Base-by-base conservation (phyloP, 2,329 filamentous ascomycete genomes). In the Fusarium nelsonii region DNA sequence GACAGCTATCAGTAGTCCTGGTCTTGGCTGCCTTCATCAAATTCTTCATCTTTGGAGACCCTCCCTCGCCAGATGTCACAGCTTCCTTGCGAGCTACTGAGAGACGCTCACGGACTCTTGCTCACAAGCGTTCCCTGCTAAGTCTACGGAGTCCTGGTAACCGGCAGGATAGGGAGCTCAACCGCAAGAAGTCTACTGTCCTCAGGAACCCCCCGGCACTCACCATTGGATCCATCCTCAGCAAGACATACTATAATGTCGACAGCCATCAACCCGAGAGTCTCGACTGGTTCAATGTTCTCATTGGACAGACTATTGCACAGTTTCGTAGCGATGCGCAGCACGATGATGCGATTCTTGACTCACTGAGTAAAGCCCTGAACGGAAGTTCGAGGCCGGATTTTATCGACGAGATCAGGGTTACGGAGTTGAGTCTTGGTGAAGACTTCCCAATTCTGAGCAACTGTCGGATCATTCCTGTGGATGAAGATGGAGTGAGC, bases 391-490 rank as follows among this genome's bases (percentile, higher is more conserved):
- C 90, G 44, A 91, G 96, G 57, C 96, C 96, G 1, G 92, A 94
- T 70, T 99, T 97, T 78, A 85, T 99, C 33, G 95, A 97, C 77
- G 92, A 96, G 76, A 98, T 99, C 67, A 91, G 90, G 28, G 92
- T 99, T 55, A 97, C 94, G 4, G 95, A 99, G 80, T 89, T 99
- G 63, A 97, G 91, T 51, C 84, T 99, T 6, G 96, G 96, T 32
- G 96, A 99, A 74, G 96, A 99, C 74, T 99, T 98, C 70, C 96
- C 96, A 30, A 99, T 99, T 54, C 97, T 99, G 79, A 97, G 94
- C 83, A 99, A 99, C 79, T 98, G 96, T 76, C 90, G 96, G 62
- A 92, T 99, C 57, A 97, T 97, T 64, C 93, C 94, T 3, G 92
- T 97, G 0, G 91, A 93, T 73, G 92, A 95, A 72, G 91, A 94